Evolutionary conservation across 257 asterid species (phyloP).

Genomic region (Forsythia viridissima): DNA sequence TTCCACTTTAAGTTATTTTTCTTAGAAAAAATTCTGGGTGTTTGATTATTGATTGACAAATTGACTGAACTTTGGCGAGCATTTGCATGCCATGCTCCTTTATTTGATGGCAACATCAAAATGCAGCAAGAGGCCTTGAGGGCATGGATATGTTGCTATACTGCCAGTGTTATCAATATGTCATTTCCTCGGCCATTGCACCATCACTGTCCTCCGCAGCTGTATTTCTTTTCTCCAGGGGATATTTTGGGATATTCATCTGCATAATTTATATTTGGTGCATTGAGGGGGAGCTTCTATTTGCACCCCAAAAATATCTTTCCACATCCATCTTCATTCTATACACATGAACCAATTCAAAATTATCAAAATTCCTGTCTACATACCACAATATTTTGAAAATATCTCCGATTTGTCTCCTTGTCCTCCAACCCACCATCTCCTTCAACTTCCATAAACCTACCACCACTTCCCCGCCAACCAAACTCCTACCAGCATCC

Average conservation of each 20-base stretch:
- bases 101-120: conserved; percentile 7
- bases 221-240: background rate
- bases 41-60: conserved; percentile 21
- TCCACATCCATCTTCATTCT: background rate
- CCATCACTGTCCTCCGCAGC: too few relatives aligned
- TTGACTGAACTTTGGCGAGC: conserved; percentile 21
- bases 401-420: background rate
- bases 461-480: background rate
- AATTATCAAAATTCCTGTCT: background rate
- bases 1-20: conserved; percentile 14
- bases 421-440: background rate
- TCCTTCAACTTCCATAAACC: background rate
- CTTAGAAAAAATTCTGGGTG: conserved; percentile 3
- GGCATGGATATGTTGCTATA: conserved; percentile 5
- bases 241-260: background rate
- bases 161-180: background rate
- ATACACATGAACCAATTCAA: background rate
- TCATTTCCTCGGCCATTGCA: too few relatives aligned
- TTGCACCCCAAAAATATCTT: background rate
- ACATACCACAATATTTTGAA: background rate
- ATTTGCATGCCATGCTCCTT: background rate
- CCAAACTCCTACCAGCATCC: background rate
- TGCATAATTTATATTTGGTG: background rate
- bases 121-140: conserved; percentile 3
- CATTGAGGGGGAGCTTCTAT: background rate